Conservation (phyloP, 2,329 filamentous ascomycete species). For the Aspergillus bombycis region DNA sequence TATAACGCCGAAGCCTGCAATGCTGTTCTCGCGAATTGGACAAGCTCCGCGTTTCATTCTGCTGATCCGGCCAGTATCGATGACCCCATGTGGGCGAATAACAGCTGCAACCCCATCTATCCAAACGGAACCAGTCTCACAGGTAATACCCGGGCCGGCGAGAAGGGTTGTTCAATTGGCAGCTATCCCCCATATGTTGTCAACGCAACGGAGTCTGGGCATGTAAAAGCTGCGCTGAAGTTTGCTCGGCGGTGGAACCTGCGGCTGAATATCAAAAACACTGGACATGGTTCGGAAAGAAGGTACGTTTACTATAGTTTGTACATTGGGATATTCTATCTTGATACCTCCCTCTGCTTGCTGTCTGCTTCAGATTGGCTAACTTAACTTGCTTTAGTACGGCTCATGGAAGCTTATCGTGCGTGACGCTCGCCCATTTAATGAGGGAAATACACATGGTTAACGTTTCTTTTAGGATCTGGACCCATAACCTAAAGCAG, state of each 20-base stretch:
- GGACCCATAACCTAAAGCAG: conserved; percentile 47
- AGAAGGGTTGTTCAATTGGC: conserved; percentile 20
- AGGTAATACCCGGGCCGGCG: conserved; percentile 2
- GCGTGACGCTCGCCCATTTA: conserved; percentile 10
- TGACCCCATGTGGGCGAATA: conserved; percentile 21
- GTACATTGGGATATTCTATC: too few relatives aligned
- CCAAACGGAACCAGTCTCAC: conserved; percentile 19
- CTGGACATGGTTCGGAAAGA: conserved; percentile 52
- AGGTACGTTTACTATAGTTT: conserved; percentile 10
- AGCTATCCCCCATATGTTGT: conserved; percentile 28
- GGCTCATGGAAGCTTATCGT: not conserved
- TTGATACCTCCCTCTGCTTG: too few relatives aligned
- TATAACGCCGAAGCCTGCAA: too few relatives aligned
- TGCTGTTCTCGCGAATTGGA: conserved; percentile 24
- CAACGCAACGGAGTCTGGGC: conserved; percentile 24
- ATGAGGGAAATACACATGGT: too few relatives aligned
- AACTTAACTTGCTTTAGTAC: not conserved
- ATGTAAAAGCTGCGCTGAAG: conserved; percentile 31
- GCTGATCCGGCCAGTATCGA: conserved; percentile 25
- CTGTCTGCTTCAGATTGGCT: not conserved
- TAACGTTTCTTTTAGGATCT: conserved; percentile 37
- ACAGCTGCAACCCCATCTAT: conserved; percentile 30
- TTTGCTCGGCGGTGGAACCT: conserved; percentile 27
- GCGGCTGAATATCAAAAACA: conserved; percentile 54
- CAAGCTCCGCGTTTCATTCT: conserved; percentile 27